phyloP scores from a whole-genome alignment of 495 filamentous ascomycete genomes.

The Trichoderma gamsii region DNA sequence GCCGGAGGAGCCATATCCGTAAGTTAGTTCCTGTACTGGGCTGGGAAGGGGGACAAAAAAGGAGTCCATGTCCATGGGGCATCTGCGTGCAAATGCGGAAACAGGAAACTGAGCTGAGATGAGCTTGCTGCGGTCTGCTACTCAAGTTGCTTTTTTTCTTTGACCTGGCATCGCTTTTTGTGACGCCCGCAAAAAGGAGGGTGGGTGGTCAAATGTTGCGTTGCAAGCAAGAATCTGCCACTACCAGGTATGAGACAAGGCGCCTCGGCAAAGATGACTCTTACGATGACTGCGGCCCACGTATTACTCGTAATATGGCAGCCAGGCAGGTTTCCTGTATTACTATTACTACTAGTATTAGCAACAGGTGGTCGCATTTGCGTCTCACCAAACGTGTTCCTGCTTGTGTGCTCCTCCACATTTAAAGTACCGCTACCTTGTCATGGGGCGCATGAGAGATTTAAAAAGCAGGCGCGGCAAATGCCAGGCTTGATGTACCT shows the following conservation, averaged over 20 bases:
- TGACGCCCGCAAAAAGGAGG: no score
- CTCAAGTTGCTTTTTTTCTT: no score
- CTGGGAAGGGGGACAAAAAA: no score
- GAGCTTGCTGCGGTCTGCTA: no score
- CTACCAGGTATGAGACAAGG: background rate
- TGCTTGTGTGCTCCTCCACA: background rate
- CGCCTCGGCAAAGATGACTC: slow-evolving; percentile 9
- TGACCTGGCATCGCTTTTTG: no score
- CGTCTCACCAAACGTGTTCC: background rate
- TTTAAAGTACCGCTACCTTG: background rate
- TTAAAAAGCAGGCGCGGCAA: background rate
- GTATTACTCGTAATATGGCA: background rate
- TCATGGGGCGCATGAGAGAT: background rate
- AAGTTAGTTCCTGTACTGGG: no score
- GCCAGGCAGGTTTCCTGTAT: background rate
- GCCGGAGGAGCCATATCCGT: no score
- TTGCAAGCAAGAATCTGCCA: background rate
- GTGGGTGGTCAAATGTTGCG: background rate
- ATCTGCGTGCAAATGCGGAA: no score
- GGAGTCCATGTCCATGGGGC: no score
- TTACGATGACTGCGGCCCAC: background rate
- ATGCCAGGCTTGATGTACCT: background rate
- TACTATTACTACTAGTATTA: background rate
- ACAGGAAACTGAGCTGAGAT: no score
- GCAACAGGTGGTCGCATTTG: background rate